Percentiles rank a stretch among this genome's conserved stretches.
These are phyloP conservation scores for Fusarium solani-melongenae DNA, from an alignment of 2,329 filamentous ascomycete species.

Conservation along the genomic window DNA sequence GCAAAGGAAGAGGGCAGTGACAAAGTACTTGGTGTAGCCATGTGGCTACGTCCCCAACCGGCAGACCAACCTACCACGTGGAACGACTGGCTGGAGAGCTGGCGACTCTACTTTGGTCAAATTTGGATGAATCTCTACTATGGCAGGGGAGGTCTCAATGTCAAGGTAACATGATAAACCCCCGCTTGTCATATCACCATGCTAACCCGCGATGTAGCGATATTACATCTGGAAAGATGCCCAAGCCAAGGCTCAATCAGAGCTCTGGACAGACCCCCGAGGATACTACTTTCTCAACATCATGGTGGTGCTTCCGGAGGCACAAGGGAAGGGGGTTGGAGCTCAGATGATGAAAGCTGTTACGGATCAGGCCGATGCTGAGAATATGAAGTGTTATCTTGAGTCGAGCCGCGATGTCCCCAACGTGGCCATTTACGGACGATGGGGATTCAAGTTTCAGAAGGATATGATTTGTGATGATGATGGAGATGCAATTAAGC, in stretches of 20 bases:
- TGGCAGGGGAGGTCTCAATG: slow-evolving; percentile 75
- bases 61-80: slow-evolving; percentile 63
- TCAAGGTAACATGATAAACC: slow-evolving; percentile 53
- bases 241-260: slow-evolving; percentile 69
- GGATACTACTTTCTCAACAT: slow-evolving; percentile 85
- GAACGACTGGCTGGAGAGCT: slow-evolving; percentile 71
- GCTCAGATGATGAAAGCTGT: slow-evolving; percentile 72
- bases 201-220: slow-evolving; percentile 51
- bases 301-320: slow-evolving; percentile 73
- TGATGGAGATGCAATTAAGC: slow-evolving; percentile 64
- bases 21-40: slow-evolving; percentile 75
- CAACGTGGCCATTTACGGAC: slow-evolving; percentile 77
- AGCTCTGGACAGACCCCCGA: slow-evolving; percentile 71
- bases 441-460: slow-evolving; percentile 73
- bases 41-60: slow-evolving; percentile 73
- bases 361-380: slow-evolving; percentile 70
- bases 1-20: slow-evolving; percentile 67
- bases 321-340: slow-evolving; percentile 75
- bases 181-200: background rate
- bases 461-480: slow-evolving; percentile 76
- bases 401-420: slow-evolving; percentile 76
- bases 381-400: slow-evolving; percentile 74
- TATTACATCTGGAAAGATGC: slow-evolving; percentile 80
- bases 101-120: slow-evolving; percentile 75
- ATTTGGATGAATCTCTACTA: slow-evolving; percentile 74